A percentile compares a stretch with the other conserved stretches of the same genome.
Conservation (phyloP, 2,329 filamentous ascomycete genomes). For the Hypoxylon sp. region DNA sequence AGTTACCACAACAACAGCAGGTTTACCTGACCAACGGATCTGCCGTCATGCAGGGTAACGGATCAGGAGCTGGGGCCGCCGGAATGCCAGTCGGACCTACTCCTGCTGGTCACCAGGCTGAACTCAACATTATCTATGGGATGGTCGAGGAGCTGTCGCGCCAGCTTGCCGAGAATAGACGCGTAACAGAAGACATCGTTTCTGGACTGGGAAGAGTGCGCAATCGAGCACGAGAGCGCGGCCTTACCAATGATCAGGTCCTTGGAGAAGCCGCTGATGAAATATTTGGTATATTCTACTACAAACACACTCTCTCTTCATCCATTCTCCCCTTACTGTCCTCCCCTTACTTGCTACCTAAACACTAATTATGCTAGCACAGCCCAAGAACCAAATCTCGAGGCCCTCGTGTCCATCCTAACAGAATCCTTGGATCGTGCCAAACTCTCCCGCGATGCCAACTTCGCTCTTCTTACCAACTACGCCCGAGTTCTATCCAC, state of each 20-base stretch:
- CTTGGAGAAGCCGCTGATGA: slow-evolving; percentile 70
- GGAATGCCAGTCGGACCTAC: slow-evolving; percentile 68
- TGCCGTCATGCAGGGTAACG: slow-evolving; percentile 52
- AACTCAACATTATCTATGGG: slow-evolving; percentile 77
- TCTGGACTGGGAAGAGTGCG: slow-evolving; percentile 74
- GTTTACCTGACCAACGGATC: slow-evolving; percentile 37
- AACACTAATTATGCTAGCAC: slow-evolving; percentile 24
- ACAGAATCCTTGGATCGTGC: slow-evolving; percentile 74
- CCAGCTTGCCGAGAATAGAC: slow-evolving; percentile 73
- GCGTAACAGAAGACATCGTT: slow-evolving; percentile 75
- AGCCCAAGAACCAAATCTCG: slow-evolving; percentile 73
- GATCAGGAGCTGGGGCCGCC: slow-evolving; percentile 56
- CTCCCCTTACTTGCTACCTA: background rate
- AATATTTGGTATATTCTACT: slow-evolving; percentile 64
- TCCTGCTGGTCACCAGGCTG: slow-evolving; percentile 77
- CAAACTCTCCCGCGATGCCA: slow-evolving; percentile 72
- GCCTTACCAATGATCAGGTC: slow-evolving; percentile 71
- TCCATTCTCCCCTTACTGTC: background rate
- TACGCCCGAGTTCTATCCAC: slow-evolving; percentile 71
- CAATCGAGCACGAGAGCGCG: slow-evolving; percentile 67
- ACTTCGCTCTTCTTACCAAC: slow-evolving; percentile 70
- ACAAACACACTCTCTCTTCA: background rate
- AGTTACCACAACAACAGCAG: slow-evolving; percentile 26
- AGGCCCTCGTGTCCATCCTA: slow-evolving; percentile 72
- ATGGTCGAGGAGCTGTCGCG: slow-evolving; percentile 78